A percentile compares a stretch with the other conserved stretches of the same genome.
These are phyloP conservation scores for Melampsora americana DNA, from an alignment of 1,284 basidiomycete genomes.

Conservation along the genomic window DNA sequence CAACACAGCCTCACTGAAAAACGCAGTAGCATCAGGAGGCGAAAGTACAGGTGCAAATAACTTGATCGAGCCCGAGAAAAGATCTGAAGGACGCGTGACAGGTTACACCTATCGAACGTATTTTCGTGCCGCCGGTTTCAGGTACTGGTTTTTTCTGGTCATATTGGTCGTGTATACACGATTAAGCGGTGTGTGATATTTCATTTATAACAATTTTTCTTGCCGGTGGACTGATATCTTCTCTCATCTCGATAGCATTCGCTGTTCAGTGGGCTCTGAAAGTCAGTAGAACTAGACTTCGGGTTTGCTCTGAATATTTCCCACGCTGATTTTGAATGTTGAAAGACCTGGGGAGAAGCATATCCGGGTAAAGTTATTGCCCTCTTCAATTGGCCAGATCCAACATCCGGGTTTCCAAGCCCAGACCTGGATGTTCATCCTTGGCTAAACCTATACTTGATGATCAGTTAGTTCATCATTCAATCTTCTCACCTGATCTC, in stretches of 20 bases:
- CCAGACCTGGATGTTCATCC: slow-evolving; percentile 40
- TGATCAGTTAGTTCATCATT: slow-evolving; percentile 24
- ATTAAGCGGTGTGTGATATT: slow-evolving; percentile 61
- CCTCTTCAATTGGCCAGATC: slow-evolving; percentile 16
- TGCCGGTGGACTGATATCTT: slow-evolving; percentile 56
- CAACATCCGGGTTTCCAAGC: slow-evolving; percentile 33
- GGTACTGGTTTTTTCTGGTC: slow-evolving; percentile 62
- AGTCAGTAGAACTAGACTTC: too few relatives aligned
- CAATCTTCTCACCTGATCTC: not conserved
- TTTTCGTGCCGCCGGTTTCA: slow-evolving; percentile 63
- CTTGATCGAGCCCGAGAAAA: slow-evolving; percentile 64
- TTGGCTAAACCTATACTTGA: slow-evolving; percentile 33
- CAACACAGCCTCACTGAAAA: not conserved
- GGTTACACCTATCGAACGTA: slow-evolving; percentile 62
- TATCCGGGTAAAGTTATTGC: slow-evolving; percentile 21
- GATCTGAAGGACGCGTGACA: slow-evolving; percentile 66
- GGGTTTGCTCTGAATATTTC: too few relatives aligned
- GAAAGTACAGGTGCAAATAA: slow-evolving; percentile 58
- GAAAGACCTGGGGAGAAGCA: slow-evolving; percentile 40
- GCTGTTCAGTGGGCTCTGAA: slow-evolving; percentile 42
- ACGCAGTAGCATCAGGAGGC: not conserved
- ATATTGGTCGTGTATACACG: slow-evolving; percentile 62
- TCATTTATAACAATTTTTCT: slow-evolving; percentile 68
- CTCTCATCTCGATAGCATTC: slow-evolving; percentile 13
- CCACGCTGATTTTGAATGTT: too few relatives aligned